Percentiles rank a stretch among this genome's conserved stretches.
These are phyloP conservation scores for Diaporthe sp. DNA, from an alignment of 2,329 filamentous ascomycete genomes.

Conservation along the genomic window DNA sequence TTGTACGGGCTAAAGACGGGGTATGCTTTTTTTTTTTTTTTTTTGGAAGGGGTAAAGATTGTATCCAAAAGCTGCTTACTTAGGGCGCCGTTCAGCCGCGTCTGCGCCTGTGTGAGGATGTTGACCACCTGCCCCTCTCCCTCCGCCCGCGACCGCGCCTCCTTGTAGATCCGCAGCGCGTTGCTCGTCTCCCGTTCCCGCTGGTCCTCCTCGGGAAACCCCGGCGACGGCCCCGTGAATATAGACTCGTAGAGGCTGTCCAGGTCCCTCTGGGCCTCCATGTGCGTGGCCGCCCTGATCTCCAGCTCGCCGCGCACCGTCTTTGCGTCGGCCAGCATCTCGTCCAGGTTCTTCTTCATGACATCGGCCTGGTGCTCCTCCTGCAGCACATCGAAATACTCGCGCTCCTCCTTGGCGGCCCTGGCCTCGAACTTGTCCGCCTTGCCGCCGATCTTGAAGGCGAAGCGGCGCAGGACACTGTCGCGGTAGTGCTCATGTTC, in stretches of 20 bases:
- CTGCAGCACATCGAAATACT: slow-evolving; percentile 64
- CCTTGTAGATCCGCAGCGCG: slow-evolving; percentile 50
- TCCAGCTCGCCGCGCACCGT: slow-evolving; percentile 49
- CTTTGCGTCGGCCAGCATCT: slow-evolving; percentile 53
- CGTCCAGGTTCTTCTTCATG: slow-evolving; percentile 51
- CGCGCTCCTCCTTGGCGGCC: slow-evolving; percentile 63
- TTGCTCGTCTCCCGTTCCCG: slow-evolving; percentile 51
- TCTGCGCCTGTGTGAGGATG: slow-evolving; percentile 52
- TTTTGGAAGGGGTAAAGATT: no score
- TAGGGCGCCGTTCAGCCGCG: slow-evolving; percentile 48
- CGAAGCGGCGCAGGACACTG: slow-evolving; percentile 61
- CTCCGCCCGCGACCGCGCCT: slow-evolving; percentile 48
- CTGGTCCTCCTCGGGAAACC: slow-evolving; percentile 63
- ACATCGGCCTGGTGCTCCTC: slow-evolving; percentile 57
- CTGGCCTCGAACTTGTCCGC: slow-evolving; percentile 59
- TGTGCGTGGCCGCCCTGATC: slow-evolving; percentile 47
- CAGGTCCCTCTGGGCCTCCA: slow-evolving; percentile 55
- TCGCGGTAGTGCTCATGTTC: slow-evolving; percentile 65
- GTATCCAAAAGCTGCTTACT: no score
- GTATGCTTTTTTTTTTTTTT: no score
- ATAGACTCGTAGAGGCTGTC: slow-evolving; percentile 64
- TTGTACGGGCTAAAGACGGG: no score
- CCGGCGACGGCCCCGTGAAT: slow-evolving; percentile 63
- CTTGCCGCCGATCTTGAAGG: slow-evolving; percentile 61
- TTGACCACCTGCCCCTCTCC: slow-evolving; percentile 53